Conservation (phyloP, 164 flowering plant genomes). For the Piper betle region DNA sequence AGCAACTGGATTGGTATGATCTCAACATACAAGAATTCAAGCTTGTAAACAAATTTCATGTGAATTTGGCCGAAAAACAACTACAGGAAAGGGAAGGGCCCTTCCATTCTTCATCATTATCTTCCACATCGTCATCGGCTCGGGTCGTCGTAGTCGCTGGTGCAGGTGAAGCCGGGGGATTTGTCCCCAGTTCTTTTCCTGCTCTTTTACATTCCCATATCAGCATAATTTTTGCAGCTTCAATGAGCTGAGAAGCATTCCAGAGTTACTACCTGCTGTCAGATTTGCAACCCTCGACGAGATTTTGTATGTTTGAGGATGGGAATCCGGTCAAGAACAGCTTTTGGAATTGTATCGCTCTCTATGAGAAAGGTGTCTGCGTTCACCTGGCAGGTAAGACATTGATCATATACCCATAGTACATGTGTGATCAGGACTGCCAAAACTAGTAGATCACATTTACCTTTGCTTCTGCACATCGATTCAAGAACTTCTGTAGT, state of each 20-base stretch:
- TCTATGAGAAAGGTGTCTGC: slow-evolving; percentile 67
- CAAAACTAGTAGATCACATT: neutral
- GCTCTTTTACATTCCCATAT: neutral
- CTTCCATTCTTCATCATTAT: neutral
- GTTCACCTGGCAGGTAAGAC: slow-evolving; percentile 28
- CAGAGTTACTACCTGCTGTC: slow-evolving; percentile 20
- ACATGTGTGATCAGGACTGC: neutral
- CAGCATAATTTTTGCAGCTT: neutral
- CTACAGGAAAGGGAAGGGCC: neutral
- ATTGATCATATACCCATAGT: neutral
- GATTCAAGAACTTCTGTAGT: slow-evolving; percentile 35
- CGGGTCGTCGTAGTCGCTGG: neutral
- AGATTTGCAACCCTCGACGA: slow-evolving; percentile 53
- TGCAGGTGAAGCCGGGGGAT: neutral
- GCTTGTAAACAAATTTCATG: neutral
- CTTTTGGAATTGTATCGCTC: slow-evolving; percentile 44
- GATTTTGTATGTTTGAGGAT: slow-evolving; percentile 48
- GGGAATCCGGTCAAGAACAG: slow-evolving; percentile 60
- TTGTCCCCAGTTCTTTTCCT: slow-evolving; percentile 3
- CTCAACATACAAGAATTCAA: too few relatives aligned
- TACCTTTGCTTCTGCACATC: slow-evolving; percentile 37
- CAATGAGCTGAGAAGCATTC: neutral
- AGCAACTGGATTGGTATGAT: too few relatives aligned
- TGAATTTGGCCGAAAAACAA: slow-evolving; percentile 2
- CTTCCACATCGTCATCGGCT: neutral